Evolutionary conservation across 78 protist genomes (phyloP), one percentile per base, ranked within the genome.

Genomic region (Fonticula alba): DNA sequence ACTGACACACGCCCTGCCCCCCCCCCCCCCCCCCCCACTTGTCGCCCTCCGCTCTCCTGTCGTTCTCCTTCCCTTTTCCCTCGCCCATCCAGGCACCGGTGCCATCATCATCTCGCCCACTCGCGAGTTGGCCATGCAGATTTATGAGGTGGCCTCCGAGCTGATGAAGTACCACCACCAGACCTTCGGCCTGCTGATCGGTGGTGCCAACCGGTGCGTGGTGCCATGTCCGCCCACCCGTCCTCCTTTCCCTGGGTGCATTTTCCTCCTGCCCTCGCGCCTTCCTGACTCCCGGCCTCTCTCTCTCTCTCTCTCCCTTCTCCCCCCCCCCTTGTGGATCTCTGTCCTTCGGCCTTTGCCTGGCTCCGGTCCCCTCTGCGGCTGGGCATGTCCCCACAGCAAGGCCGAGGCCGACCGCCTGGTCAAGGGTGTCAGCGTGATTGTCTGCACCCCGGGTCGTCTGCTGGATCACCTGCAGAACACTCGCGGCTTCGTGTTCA

Each of bases 391-490:
- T 10, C 29, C 26, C 49, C 7, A 43, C 11, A 61, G 38, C 26
- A 13, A 69, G 33, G 69, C 75, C 1, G 99, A 97, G 64, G 92
- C 64, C 0, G 78, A 71, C 46, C 77, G 79, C 66, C 86, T 97
- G 24, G 64, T 24, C 37, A 82, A 82, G 66, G 99, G 99, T n/a
- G 87, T 83, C 51, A 84, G 81, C 71, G 69, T 94, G 27, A 31
- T 97, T 14, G 79, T 97, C 0, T 83, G 94, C 22, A 95, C 99
- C 10, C 99, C 99, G 26, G 99, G 99, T 22, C 85, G 99, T 19
- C 82, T 97, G 33, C 82, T 94, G 49, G 99, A 95, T 54, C 99
- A 97, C 66, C 46, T 89, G 53, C 67, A 80, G 77, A 83, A 73
- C 76, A 92, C 95, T 29, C 43, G 32, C 20, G 91, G 88, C 27